Evolutionary conservation across 345 rosid genomes (phyloP), one percentile per base, ranked within the genome.

Genomic region (Boechera retrofracta): DNA sequence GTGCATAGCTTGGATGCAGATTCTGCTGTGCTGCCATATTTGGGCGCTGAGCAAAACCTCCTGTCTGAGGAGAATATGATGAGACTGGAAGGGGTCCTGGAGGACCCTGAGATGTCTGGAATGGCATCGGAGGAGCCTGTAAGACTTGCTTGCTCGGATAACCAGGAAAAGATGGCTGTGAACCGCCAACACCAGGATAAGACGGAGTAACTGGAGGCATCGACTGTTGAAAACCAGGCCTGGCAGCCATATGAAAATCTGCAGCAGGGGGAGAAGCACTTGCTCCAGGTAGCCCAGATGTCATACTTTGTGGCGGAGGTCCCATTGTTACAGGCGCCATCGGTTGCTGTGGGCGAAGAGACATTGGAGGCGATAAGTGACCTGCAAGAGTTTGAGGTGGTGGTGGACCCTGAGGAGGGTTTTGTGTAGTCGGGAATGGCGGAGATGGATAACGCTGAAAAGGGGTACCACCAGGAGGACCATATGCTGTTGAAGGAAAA

Each of bases 41-140:
- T 26, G 88, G 87, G 36, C 66, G 79, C 49, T 82, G 85, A 36
- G 75, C 66, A 83, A 85, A 89, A 49, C 85, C 85, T 71, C 89
- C 91, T 76, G 79, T 81, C 6, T 75, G 88, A 67, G 89, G 47
- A 76, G 84, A 83, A 77, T 84, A 88, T 71, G 85, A 69, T 54
- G 97, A 79, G 65, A 85, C 59, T 62, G 69, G 28, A 29, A 55
- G 69, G n/a, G 41, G 69, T 29, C 55, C 69, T 48, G 79, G 84
- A 72, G 87, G 79, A 81, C 92, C 91, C 64, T 80, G 97, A 45
- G 77, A 73, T 74, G 86, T 82, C 82, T 88, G 83, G 71, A 91
- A 76, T 32, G 82, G 88, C 69, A 80, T 39, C 11, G 89, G 77
- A 56, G 92, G 87, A 36, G 79, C 74, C 71, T 80, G 92, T 66